Percentiles rank a stretch among this genome's conserved stretches.
phyloP scores from a whole-genome alignment of 2,329 filamentous ascomycete genomes.

The Penicillium concentricum region DNA sequence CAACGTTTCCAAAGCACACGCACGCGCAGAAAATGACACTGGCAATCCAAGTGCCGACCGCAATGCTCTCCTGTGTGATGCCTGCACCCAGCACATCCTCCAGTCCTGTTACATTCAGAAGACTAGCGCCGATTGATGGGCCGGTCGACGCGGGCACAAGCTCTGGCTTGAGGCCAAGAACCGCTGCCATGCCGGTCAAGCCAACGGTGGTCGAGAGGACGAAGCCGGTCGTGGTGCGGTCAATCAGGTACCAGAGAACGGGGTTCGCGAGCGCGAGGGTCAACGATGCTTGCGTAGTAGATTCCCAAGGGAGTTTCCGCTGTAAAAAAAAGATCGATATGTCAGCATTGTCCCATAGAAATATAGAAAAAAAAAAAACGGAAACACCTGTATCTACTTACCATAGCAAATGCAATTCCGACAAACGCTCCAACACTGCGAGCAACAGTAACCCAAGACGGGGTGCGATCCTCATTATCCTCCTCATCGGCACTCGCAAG shows the following conservation, averaged over 20 bases:
- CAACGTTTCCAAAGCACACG: constrained; percentile 95
- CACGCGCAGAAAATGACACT: constrained; percentile 94
- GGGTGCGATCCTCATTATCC: constrained; percentile 29
- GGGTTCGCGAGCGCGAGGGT: constrained; percentile 90
- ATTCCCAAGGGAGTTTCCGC: constrained; percentile 90
- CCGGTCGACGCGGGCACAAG: constrained; percentile 69
- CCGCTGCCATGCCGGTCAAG: constrained; percentile 67
- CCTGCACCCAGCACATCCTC: constrained; percentile 33
- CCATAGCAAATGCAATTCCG: constrained; percentile 77
- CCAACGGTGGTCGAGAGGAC: constrained; percentile 74
- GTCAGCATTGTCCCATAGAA: constrained; percentile 7
- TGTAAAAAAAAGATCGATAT: constrained; percentile 38
- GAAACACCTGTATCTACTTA: constrained; percentile 53
- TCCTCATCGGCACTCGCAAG: constrained; percentile 30
- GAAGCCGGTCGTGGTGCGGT: constrained; percentile 82
- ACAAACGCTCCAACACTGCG: constrained; percentile 69
- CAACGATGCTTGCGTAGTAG: constrained; percentile 86
- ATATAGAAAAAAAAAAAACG: not conserved
- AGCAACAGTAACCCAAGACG: constrained; percentile 68
- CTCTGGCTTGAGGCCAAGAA: constrained; percentile 74
- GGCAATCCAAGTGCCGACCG: constrained; percentile 79
- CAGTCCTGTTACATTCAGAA: constrained; percentile 31
- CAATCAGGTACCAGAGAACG: constrained; percentile 92
- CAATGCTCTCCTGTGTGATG: constrained; percentile 53
- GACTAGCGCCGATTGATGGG: constrained; percentile 31